Conservation (phyloP, 768 basidiomycete genomes). For the Mycena floridula region DNA sequence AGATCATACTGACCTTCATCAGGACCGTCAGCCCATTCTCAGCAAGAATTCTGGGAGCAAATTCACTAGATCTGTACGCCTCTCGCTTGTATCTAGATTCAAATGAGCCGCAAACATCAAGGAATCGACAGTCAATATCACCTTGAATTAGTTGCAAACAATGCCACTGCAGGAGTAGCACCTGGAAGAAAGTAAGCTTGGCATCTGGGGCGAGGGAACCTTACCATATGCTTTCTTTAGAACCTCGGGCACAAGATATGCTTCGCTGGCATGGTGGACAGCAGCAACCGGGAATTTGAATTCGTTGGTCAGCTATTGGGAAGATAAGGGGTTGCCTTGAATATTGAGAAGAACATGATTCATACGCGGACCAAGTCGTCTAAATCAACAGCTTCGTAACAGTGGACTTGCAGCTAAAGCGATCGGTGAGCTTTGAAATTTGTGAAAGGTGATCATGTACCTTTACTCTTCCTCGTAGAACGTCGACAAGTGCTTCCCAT, state of each 20-base stretch:
- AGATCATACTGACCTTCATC: constrained; percentile 53
- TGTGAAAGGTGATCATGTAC: constrained; percentile 20
- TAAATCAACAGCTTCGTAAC: constrained; percentile 60
- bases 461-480: constrained; percentile 70
- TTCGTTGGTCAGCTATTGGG: constrained; percentile 49
- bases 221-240: constrained; percentile 64
- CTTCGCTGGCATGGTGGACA: constrained; percentile 76
- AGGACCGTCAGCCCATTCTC: constrained; percentile 61
- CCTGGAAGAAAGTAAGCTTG: constrained; percentile 28
- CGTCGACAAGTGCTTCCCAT: constrained; percentile 72
- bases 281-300: constrained; percentile 70
- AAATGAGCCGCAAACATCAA: neutral
- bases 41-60: constrained; percentile 69
- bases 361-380: constrained; percentile 59
- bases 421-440: neutral
- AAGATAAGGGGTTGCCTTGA: too few relatives aligned
- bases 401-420: constrained; percentile 46
- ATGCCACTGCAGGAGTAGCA: constrained; percentile 63
- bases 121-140: constrained; percentile 10
- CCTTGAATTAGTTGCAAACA: constrained; percentile 57
- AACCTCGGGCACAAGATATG: constrained; percentile 73
- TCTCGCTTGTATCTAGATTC: constrained; percentile 65
- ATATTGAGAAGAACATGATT: too few relatives aligned
- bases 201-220: neutral
- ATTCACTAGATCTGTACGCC: constrained; percentile 75